Evolutionary conservation across 177 flowering plant genomes (phyloP).

Genomic region (Vitis hybrid): DNA sequence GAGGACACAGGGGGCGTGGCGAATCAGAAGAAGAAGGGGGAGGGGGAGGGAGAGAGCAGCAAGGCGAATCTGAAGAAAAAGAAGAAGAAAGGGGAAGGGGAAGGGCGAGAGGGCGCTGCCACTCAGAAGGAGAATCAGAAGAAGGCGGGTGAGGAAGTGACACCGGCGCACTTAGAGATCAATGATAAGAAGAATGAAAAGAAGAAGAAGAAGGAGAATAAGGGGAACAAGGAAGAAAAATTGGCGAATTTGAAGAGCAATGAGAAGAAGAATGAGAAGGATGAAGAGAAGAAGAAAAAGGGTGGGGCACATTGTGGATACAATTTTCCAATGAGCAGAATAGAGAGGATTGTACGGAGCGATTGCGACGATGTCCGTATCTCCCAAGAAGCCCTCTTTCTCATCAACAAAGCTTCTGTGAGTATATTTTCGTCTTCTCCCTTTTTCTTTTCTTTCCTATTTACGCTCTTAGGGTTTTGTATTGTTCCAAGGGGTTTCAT

Average conservation of each 20-base stretch:
- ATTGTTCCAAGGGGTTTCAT: not conserved
- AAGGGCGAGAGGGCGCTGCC: no score
- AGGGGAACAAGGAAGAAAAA: slow-evolving; percentile 10
- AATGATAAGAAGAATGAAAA: not conserved
- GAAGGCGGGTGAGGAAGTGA: not conserved
- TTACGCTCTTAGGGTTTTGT: not conserved
- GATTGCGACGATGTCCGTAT: slow-evolving; percentile 35
- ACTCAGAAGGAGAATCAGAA: slow-evolving; percentile 2
- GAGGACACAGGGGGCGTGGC: not conserved
- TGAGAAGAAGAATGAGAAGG: slow-evolving; percentile 16
- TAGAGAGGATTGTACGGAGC: slow-evolving; percentile 42
- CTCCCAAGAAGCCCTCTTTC: slow-evolving; percentile 52
- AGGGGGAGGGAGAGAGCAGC: not conserved
- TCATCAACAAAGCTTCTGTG: slow-evolving; percentile 73
- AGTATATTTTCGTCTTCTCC: not conserved
- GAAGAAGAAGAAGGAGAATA: slow-evolving; percentile 20
- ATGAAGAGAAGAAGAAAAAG: slow-evolving; percentile 17
- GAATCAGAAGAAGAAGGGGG: not conserved
- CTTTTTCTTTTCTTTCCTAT: not conserved
- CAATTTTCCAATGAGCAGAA: slow-evolving; percentile 49
- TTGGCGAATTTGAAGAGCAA: no score
- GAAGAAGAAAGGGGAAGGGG: no score
- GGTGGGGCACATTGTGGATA: slow-evolving; percentile 10
- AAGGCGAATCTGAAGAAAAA: not conserved
- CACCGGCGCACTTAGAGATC: no score